A percentile compares a stretch with the other conserved stretches of the same genome.
These are phyloP conservation scores for Simplicillium aogashimaense DNA, from an alignment of 2,329 filamentous ascomycete genomes.

Conservation along the genomic window DNA sequence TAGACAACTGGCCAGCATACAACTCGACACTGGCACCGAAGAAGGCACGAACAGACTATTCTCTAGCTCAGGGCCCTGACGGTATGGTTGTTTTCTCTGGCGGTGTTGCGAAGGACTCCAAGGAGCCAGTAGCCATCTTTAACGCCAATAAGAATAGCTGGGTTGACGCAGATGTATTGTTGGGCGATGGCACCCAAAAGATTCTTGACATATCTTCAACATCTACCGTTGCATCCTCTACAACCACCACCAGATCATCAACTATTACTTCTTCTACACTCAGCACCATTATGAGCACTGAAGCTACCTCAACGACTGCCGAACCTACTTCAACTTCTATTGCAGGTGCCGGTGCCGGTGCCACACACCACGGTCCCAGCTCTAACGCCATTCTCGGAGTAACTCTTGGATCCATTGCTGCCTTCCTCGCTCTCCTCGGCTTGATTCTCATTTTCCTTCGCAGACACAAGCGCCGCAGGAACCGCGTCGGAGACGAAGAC, in stretches of 20 bases:
- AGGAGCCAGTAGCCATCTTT: conserved; percentile 67
- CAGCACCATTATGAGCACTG: conserved; percentile 14
- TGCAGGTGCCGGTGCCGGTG: conserved; percentile 15
- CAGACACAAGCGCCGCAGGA: conserved; percentile 42
- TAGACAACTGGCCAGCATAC: conserved; percentile 65
- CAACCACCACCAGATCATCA: conserved; percentile 9
- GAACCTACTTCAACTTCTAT: conserved; percentile 14
- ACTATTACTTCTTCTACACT: conserved; percentile 11
- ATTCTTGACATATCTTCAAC: conserved; percentile 19
- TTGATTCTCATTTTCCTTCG: conserved; percentile 54
- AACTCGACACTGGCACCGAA: conserved; percentile 62
- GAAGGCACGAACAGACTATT: conserved; percentile 55
- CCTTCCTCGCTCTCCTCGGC: conserved; percentile 60
- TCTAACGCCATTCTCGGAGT: conserved; percentile 62
- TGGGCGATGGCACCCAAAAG: conserved; percentile 38
- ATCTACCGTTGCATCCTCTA: conserved; percentile 13
- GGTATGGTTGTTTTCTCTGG: conserved; percentile 72
- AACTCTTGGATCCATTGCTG: conserved; percentile 72
- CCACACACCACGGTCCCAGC: conserved; percentile 21
- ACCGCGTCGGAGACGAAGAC: conserved; percentile 36
- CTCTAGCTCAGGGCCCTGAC: conserved; percentile 55
- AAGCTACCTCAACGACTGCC: conserved; percentile 13
- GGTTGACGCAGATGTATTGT: conserved; percentile 59
- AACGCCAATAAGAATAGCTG: conserved; percentile 66
- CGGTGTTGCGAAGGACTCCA: conserved; percentile 38